Evolutionary conservation across 1,284 basidiomycete species (phyloP).

Genomic region (Meripilus lineatus): DNA sequence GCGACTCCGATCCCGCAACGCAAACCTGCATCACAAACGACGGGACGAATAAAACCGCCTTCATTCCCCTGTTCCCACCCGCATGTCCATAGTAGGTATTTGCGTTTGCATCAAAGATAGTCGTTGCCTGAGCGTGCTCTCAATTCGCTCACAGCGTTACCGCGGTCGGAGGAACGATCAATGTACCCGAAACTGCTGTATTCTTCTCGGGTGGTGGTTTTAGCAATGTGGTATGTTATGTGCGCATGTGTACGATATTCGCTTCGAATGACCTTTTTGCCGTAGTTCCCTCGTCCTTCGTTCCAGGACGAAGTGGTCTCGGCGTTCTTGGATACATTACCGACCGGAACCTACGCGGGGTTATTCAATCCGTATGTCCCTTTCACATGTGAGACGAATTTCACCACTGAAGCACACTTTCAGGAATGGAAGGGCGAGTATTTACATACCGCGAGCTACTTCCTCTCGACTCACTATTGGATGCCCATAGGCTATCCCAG

Average conservation of each 20-base stretch:
- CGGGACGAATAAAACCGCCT: conserved; percentile 45
- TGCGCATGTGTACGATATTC: background rate
- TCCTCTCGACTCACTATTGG: background rate
- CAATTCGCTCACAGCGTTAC: conserved; percentile 40
- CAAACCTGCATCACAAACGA: conserved; percentile 57
- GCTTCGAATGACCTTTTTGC: background rate
- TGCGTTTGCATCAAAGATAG: conserved; percentile 12
- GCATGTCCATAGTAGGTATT: conserved; percentile 46
- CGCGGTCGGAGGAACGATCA: conserved; percentile 53
- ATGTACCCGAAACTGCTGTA: conserved; percentile 54
- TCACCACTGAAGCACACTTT: background rate
- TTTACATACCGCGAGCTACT: background rate
- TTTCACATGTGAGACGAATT: background rate
- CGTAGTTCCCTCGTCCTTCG: conserved; percentile 46
- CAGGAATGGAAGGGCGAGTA: conserved; percentile 8
- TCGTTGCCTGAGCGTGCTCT: background rate
- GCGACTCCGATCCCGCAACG: conserved; percentile 40
- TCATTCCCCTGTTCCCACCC: conserved; percentile 61
- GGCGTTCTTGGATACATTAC: conserved; percentile 40
- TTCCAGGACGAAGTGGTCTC: conserved; percentile 47
- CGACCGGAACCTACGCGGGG: conserved; percentile 45
- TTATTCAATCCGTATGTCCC: conserved; percentile 50
- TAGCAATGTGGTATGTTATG: conserved; percentile 44
- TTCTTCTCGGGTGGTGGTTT: conserved; percentile 67
- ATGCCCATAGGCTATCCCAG: conserved; percentile 27